Base-by-base conservation (phyloP, 768 basidiomycete species). In the Lentinula guzmanii region DNA sequence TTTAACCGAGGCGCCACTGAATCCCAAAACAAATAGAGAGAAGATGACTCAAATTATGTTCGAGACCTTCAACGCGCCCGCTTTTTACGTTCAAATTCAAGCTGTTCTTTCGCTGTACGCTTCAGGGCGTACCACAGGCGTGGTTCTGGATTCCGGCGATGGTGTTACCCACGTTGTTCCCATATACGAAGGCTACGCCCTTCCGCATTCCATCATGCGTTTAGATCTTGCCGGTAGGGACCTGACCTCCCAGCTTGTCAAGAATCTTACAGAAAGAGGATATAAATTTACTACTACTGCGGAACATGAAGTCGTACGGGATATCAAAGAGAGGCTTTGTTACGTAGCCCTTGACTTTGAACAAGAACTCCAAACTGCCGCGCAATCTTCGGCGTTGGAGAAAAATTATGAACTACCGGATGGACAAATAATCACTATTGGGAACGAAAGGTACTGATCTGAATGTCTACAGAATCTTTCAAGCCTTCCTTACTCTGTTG, bases 151-250 rank as follows among this genome's bases (percentile, higher is more conserved):
- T 77, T 96, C 95, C 21, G 94, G 94, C 71, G 95, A 97, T 75
- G 95, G 94, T 83, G 94, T 96, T 64, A 87, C 91, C 60, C 94
- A 97, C 83, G 93, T 91, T 33, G 95, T 97, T 39, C 95, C 95
- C 65, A 96, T 97, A 71, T 97, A 96, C 78, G 95, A 97, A 75
- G 95, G 82, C 76, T 96, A 93, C 80, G 77, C 90, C 46, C 83
- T 97, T 50, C 93, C 93, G 50, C 95, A 97, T 73, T 93, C 95
- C 67, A 95, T 97, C 71, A 84, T 88, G 61, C 89, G 95, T 77
- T 82, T 97, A 65, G 95, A 97, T 75, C 82, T 93, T 69, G 90
- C 95, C 63, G 95, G 95, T 64, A 90, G 95, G 74, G 95, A 97
- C 73, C 75, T 97, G 72, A 96, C 95, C 63, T 87, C 88, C 61